Evolutionary conservation across 257 asterid genomes (phyloP), one percentile per base, ranked within the genome.

Genomic region (Ophiorrhiza pumila): DNA sequence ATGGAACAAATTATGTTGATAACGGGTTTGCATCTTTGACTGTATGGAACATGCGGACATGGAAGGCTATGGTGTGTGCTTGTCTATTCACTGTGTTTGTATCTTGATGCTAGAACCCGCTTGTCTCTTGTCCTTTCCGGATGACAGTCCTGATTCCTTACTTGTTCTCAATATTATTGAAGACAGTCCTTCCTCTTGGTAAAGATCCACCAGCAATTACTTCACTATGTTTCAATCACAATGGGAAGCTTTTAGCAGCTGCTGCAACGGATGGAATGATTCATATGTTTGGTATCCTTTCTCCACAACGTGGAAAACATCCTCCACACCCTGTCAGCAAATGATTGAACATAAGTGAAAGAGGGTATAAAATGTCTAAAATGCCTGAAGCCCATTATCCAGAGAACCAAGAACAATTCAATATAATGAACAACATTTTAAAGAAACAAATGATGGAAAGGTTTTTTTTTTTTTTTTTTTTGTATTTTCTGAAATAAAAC

Each of bases 121-220:
- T 76, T 64, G 6, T 69, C 17, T 73, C 52, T 56, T 25, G 72
- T 41, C 65, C 71, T 70, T 74, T 83, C 66, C 23, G 74, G 75
- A 57, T 76, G 74, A 58, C 74, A 74, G 74, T 76, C 72, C 68
- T 34, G 69, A 74, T 55, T 75, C 87, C 85, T 81, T 78, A 80
- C 85, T 80, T 82, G 71, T 78, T 78, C 79, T 78, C 70, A 77
- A 80, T 84, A 81, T 85, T 81, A 65, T 73, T 91, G 90, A 87
- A 94, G 99, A 76, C 97, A 87, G 97, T 86, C 81, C 99, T 94
- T 85, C 99, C 97, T 78, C 97, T 94, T 80, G 99, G 99, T 74
- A 80, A 91, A 78, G 99, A 94, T 87, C 99, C 97, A 72, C 99
- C 97, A 11, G 97, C 97, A 76, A 83, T 91, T 73, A 90, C 97